Percentiles rank a stretch among this genome's conserved stretches.
phyloP scores from a whole-genome alignment of 768 basidiomycete species.

The Nidularia sp. region DNA sequence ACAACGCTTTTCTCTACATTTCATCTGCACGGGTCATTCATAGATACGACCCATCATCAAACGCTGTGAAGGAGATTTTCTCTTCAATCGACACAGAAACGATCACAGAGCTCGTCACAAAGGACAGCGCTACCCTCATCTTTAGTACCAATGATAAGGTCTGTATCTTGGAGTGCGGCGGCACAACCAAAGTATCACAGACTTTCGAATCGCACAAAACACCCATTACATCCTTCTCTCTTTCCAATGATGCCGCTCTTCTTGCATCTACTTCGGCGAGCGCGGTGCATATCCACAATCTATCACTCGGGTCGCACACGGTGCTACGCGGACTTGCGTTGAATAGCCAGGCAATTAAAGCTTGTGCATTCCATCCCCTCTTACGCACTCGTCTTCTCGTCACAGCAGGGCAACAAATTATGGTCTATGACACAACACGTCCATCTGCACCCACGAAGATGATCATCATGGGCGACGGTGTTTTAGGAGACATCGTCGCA shows the following conservation, averaged over 20 bases:
- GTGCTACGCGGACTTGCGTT: constrained; percentile 50
- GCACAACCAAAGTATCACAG: constrained; percentile 34
- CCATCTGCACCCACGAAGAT: constrained; percentile 53
- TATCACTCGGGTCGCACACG: constrained; percentile 48
- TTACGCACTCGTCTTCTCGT: constrained; percentile 58
- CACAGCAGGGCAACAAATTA: constrained; percentile 43
- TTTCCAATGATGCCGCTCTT: constrained; percentile 54
- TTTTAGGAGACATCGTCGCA: constrained; percentile 45
- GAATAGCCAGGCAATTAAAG: constrained; percentile 29
- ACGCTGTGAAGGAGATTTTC: constrained; percentile 40
- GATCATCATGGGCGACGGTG: constrained; percentile 40
- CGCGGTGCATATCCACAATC: constrained; percentile 57
- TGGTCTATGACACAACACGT: constrained; percentile 60
- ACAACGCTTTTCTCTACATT: constrained; percentile 53
- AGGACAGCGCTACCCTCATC: constrained; percentile 38
- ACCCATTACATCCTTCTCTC: constrained; percentile 46
- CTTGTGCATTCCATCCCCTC: constrained; percentile 63
- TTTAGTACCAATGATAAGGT: constrained; percentile 43
- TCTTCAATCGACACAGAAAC: constrained; percentile 18
- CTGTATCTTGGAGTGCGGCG: constrained; percentile 44
- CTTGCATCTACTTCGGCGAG: constrained; percentile 52
- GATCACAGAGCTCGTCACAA: constrained; percentile 27
- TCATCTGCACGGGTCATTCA: constrained; percentile 43
- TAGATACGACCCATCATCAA: constrained; percentile 46
- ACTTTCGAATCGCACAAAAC: constrained; percentile 50